Conservation (phyloP, 2,329 filamentous ascomycete genomes). For the Tolypocladium ovalisporum region DNA sequence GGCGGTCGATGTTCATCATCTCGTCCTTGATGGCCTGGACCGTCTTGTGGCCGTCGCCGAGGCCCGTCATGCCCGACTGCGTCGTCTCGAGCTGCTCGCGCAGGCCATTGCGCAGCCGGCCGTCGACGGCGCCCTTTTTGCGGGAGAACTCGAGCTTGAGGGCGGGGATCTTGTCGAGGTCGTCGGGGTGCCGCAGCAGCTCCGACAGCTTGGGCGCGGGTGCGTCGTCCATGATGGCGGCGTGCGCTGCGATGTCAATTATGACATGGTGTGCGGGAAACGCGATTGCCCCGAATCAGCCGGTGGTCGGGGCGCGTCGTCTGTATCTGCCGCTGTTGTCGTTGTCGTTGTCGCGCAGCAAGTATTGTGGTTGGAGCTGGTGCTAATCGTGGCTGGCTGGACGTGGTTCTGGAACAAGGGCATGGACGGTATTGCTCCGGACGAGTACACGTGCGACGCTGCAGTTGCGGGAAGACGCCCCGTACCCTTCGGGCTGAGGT, state of each 20-base stretch:
- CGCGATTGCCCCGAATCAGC: not conserved
- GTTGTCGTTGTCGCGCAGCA: not conserved
- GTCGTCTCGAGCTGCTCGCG: constrained; percentile 91
- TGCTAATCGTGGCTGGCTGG: not conserved
- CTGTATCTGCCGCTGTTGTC: not conserved
- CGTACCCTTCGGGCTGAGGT: too few species aligned
- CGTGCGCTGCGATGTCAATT: constrained; percentile 5
- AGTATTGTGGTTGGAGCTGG: not conserved
- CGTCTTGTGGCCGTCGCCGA: constrained; percentile 82
- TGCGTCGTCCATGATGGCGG: constrained; percentile 38
- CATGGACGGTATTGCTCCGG: too few species aligned
- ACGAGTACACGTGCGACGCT: not conserved
- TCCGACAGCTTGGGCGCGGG: constrained; percentile 75
- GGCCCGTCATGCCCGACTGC: constrained; percentile 80
- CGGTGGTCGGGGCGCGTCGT: not conserved
- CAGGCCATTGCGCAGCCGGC: constrained; percentile 77
- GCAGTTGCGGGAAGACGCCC: too few species aligned
- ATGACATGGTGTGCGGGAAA: constrained; percentile 7
- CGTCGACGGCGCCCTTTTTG: constrained; percentile 87
- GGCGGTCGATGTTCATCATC: constrained; percentile 95
- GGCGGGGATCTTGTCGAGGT: constrained; percentile 87
- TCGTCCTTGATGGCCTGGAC: constrained; percentile 93
- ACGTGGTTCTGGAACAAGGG: too few species aligned
- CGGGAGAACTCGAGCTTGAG: constrained; percentile 88
- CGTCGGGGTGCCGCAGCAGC: constrained; percentile 87